Evolutionary conservation across 1,139 yeast genomes (phyloP), one percentile per base, ranked within the genome.

Genomic region (Lodderomyces pseudojiufengensis): DNA sequence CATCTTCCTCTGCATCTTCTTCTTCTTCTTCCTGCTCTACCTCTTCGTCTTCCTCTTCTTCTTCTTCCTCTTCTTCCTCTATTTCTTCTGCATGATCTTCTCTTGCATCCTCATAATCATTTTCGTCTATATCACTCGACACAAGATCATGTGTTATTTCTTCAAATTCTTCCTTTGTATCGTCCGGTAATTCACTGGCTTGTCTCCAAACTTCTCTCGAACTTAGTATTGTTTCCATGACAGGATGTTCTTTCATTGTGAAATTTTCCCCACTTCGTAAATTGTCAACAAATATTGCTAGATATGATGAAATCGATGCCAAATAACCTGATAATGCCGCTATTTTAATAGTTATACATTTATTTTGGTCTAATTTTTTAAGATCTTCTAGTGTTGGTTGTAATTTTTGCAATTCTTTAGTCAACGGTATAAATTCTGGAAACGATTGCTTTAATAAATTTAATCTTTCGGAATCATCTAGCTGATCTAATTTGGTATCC

Each of bases 131-230:
- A 21, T 51, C 58, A 27, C 49, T 57, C 15, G 54, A 47, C 14
- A 46, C 49, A 7, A 46, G 51, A 23, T 41, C 52, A 9, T 36
- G 51, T 25, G 47, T 54, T 10, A 42, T 54, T 13, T 43, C 51
- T 11, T 40, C 48, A 26, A 25, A 4, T n/a, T 42, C 48, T 5
- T 32, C 47, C 7, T 30, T 30, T 7, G 20, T 37, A 18, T 29
- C 40, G 13, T 39, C 47, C 5, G 70, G 67, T 27, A 82, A 55
- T 39, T 63, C 77, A 34, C 57, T 68, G 3, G 87, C 90, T 49
- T 82, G 90, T 54, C 94, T 75, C 96, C 97, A 90, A n/a, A 84
- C 73, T 54, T 88, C 96, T 47, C 94, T 73, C 3, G 92, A 72
- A 38, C 84, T 79, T 40, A 90, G 66, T 30, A 90, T 82, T 23